Conservation (phyloP, 768 basidiomycete genomes). For the Lyophyllum semitale region DNA sequence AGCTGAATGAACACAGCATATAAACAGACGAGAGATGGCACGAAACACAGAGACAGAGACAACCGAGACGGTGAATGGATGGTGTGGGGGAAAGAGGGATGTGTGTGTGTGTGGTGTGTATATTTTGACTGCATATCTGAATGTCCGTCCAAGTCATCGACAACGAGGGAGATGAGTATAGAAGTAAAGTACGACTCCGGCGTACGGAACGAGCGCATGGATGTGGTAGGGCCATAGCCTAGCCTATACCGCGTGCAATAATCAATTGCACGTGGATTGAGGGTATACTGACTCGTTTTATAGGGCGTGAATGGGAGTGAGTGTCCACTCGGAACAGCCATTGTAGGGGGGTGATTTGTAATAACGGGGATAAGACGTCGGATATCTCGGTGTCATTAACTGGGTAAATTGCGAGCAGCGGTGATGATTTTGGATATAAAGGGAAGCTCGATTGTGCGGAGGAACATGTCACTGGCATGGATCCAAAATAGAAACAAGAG, state of each 20-base stretch:
- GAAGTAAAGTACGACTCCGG: constrained; percentile 21
- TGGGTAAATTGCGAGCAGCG: constrained; percentile 28
- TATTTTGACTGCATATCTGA: constrained; percentile 25
- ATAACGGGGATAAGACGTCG: constrained; percentile 12
- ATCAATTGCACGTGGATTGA: constrained; percentile 18
- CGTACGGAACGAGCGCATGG: constrained; percentile 18
- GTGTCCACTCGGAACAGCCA: constrained; percentile 17
- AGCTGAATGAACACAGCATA: constrained; percentile 18
- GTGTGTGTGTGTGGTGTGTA: constrained; percentile 17
- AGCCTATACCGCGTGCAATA: constrained; percentile 18
- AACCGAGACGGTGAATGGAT: constrained; percentile 19
- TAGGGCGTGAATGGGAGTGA: constrained; percentile 6
- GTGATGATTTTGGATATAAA: constrained; percentile 24
- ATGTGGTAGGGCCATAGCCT: constrained; percentile 14
- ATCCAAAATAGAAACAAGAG: constrained; percentile 29
- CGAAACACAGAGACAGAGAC: constrained; percentile 2
- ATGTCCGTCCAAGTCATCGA: constrained; percentile 34
- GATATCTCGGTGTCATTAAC: constrained; percentile 12
- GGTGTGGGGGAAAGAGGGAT: constrained; percentile 17
- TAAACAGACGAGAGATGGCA: constrained; percentile 1
- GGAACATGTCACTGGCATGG: constrained; percentile 19
- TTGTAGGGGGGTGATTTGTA: neutral
- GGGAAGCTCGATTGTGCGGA: constrained; percentile 18
- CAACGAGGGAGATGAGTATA: constrained; percentile 24
- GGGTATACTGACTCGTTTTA: constrained; percentile 24